Conservation (phyloP, 768 basidiomycete species). For the Phylloporus scabripes region DNA sequence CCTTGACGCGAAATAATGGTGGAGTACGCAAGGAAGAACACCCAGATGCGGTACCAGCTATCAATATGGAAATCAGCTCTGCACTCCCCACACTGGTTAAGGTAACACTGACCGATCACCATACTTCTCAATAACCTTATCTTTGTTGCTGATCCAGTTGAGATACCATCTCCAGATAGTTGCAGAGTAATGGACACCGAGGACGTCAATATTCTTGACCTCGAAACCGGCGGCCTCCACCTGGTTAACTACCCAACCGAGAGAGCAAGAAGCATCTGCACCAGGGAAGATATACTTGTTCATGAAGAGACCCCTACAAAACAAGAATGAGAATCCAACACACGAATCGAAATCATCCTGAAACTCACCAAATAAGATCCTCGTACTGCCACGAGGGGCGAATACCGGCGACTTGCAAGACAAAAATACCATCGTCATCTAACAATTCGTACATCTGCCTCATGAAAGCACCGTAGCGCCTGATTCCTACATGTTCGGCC, state of each 20-base stretch:
- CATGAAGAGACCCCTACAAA: slow-evolving; percentile 87
- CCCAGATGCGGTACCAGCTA: slow-evolving; percentile 91
- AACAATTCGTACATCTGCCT: slow-evolving; percentile 89
- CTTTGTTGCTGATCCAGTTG: slow-evolving; percentile 95
- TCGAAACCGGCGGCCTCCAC: slow-evolving; percentile 93
- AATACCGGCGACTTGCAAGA: slow-evolving; percentile 96
- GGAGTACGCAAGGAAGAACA: slow-evolving; percentile 92
- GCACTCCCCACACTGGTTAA: too few species aligned
- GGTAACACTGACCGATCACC: slow-evolving; percentile 55
- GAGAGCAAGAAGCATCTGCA: slow-evolving; percentile 92
- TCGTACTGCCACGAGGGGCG: slow-evolving; percentile 98
- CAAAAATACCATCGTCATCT: slow-evolving; percentile 90
- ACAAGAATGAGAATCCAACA: not conserved
- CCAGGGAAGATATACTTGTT: slow-evolving; percentile 99
- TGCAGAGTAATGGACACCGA: slow-evolving; percentile 96
- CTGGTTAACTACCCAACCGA: slow-evolving; percentile 89
- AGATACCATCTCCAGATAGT: slow-evolving; percentile 91
- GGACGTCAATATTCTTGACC: slow-evolving; percentile 92
- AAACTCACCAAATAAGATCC: slow-evolving; percentile 82
- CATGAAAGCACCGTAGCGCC: slow-evolving; percentile 86
- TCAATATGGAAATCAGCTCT: not conserved
- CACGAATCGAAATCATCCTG: not conserved
- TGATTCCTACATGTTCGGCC: slow-evolving; percentile 98
- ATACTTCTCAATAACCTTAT: slow-evolving; percentile 82
- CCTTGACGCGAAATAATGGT: slow-evolving; percentile 88